Base-by-base conservation (phyloP, 2,329 filamentous ascomycete species). In the Fusarium albosuccineum region DNA sequence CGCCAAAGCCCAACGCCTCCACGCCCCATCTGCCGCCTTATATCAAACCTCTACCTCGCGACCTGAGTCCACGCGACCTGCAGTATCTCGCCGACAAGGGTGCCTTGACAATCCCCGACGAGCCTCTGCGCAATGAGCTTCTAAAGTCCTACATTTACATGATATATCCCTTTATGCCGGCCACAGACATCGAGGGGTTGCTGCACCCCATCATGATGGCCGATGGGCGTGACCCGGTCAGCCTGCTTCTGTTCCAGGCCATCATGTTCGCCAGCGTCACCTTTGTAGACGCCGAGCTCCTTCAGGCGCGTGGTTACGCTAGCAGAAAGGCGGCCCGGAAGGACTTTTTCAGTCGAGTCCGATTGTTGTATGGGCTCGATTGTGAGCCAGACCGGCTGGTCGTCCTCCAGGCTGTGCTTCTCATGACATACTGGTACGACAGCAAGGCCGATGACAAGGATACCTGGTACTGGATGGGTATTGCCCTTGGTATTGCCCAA, bases 391-490 rank as follows among this genome's bases (percentile, higher is more conserved):
- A 63, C 17, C 45, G 50, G 8, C 16, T 59, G 6, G 9, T 45
- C 2, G 49, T 63, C 16, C 29, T 63, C 42, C 60, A 63, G 39
- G 39, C 60, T 10, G n/a, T 63, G 9, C 39, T 63, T 5, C 37
- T 63, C 9, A 59, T 63, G 55, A 63, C 60, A 3, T 56, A 59
- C n/a, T 63, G 60, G 60, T 63, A 59, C 17, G 50, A 63, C 40
- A 13, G 22, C n/a, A 55, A 55, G 5, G 55, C 13, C 2, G 60
- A 63, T n/a, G 55, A 63, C 6, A 63, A 63, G 39, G 60, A 63
- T 17, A 63, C 60, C 1, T 63, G 60, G 60, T 59, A 63, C 37
- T 63, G 60, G 60, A 63, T 63, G 60, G 60, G 60, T 5, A 63
- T 63, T 11, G 60, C 60, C 9, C 17, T 63, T 5, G 33, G 27